Percentiles rank a stretch among this genome's conserved stretches.
phyloP scores from a whole-genome alignment of 2,329 filamentous ascomycete genomes.

The Hymenoscyphus repandus region DNA sequence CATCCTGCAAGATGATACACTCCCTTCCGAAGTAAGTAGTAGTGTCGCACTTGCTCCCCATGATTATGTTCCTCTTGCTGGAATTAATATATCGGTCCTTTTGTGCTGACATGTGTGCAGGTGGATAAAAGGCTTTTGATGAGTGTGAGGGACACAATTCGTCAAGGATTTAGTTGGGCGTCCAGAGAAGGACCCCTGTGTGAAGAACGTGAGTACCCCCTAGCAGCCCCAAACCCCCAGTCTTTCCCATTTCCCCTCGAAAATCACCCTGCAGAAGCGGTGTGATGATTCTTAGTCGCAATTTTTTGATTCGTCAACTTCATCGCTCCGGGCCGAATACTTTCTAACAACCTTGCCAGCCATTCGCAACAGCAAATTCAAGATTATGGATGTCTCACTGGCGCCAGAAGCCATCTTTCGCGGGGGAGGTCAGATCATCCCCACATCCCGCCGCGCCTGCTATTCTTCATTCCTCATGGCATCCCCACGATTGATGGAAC shows the following conservation, averaged over 20 bases:
- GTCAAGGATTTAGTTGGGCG: constrained; percentile 96
- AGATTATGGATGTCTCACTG: constrained; percentile 83
- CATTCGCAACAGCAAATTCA: constrained; percentile 97
- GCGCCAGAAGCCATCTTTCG: constrained; percentile 90
- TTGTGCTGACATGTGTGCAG: constrained; percentile 35
- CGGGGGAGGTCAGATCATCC: constrained; percentile 95
- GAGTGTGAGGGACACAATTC: constrained; percentile 84
- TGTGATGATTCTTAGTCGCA: constrained; percentile 1
- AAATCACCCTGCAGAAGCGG: constrained; percentile 1
- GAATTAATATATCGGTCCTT: constrained; percentile 19
- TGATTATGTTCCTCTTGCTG: background rate
- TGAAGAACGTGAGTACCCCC: constrained; percentile 83
- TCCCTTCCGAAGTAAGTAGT: constrained; percentile 70
- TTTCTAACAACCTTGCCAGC: constrained; percentile 46
- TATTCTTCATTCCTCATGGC: constrained; percentile 98
- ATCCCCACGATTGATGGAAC: constrained; percentile 93
- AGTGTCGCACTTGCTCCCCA: constrained; percentile 2
- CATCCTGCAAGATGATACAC: constrained; percentile 92
- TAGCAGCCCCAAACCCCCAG: constrained; percentile 10
- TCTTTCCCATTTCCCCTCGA: constrained; percentile 6
- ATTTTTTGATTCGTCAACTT: background rate
- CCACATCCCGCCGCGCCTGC: constrained; percentile 84
- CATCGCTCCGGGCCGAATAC: constrained; percentile 16
- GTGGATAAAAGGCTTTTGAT: constrained; percentile 89
- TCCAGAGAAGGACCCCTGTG: constrained; percentile 92